Evolutionary conservation across 192 early-diverging fungal species (phyloP).

Genomic region (Spizellomyces sp.): DNA sequence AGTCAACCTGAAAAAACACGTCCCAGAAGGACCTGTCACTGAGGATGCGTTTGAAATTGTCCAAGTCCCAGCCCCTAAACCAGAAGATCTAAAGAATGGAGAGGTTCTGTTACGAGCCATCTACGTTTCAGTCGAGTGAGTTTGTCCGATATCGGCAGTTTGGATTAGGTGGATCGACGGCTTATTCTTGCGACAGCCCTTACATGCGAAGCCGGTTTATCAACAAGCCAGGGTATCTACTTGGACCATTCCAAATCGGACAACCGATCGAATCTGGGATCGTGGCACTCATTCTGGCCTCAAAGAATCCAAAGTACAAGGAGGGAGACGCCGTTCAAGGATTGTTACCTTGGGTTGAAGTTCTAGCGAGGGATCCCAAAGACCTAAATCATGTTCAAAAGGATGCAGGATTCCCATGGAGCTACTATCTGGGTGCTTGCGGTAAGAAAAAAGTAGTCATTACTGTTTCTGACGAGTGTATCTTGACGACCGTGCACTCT

Average conservation of each 20-base stretch:
- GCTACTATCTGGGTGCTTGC: not conserved
- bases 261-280: not conserved
- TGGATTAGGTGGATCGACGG: no score
- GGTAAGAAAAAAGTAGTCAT: not conserved
- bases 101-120: not conserved
- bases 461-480: not conserved
- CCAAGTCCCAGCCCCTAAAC: not conserved
- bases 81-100: not conserved
- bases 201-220: conserved; percentile 2
- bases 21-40: not conserved
- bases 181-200: not conserved
- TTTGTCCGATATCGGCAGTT: no score
- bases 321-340: not conserved
- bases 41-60: not conserved
- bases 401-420: not conserved
- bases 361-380: not conserved
- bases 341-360: conserved; percentile 2
- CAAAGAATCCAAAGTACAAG: not conserved
- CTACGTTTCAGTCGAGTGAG: not conserved
- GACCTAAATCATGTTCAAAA: not conserved
- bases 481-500: not conserved
- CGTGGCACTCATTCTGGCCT: not conserved
- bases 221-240: not conserved
- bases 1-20: conserved; percentile 1
- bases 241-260: not conserved